These are phyloP conservation scores for Cytospora leucostoma DNA, from an alignment of 2,329 filamentous ascomycete species.

Conservation along the genomic window DNA sequence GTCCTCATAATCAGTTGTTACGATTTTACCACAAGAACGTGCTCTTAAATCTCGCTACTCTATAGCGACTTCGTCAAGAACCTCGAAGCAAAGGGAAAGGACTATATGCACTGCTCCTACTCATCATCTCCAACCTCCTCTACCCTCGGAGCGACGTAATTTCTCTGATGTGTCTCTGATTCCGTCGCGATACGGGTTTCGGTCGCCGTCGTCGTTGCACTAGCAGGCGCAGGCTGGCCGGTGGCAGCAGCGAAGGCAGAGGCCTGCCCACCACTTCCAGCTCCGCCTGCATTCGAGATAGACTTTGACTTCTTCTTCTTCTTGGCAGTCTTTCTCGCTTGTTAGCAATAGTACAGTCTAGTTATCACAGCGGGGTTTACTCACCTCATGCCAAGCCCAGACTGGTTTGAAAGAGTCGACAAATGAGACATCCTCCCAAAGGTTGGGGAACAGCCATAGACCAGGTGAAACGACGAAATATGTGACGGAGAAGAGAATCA, in stretches of 20 bases:
- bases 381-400: slow-evolving; percentile 97
- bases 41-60: background rate
- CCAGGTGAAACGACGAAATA: slow-evolving; percentile 83
- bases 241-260: slow-evolving; percentile 53
- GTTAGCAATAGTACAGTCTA: background rate
- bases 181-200: slow-evolving; percentile 53
- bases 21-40: background rate
- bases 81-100: background rate
- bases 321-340: slow-evolving; percentile 44
- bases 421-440: slow-evolving; percentile 98
- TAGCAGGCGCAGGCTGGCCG: slow-evolving; percentile 53
- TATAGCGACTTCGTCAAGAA: background rate
- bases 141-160: slow-evolving; percentile 47
- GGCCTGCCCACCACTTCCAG: slow-evolving; percentile 41
- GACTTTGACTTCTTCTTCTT: slow-evolving; percentile 58
- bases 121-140: slow-evolving; percentile 41
- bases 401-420: slow-evolving; percentile 94
- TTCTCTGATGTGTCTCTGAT: slow-evolving; percentile 41
- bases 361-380: slow-evolving; percentile 33
- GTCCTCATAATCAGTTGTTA: background rate
- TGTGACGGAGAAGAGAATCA: slow-evolving; percentile 91
- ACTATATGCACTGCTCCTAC: slow-evolving; percentile 22
- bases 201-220: slow-evolving; percentile 59
- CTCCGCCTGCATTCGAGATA: slow-evolving; percentile 32
- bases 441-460: slow-evolving; percentile 96